Evolutionary conservation across 805 yeast genomes (phyloP).

Genomic region (Tetrapisispora taiwanensis): DNA sequence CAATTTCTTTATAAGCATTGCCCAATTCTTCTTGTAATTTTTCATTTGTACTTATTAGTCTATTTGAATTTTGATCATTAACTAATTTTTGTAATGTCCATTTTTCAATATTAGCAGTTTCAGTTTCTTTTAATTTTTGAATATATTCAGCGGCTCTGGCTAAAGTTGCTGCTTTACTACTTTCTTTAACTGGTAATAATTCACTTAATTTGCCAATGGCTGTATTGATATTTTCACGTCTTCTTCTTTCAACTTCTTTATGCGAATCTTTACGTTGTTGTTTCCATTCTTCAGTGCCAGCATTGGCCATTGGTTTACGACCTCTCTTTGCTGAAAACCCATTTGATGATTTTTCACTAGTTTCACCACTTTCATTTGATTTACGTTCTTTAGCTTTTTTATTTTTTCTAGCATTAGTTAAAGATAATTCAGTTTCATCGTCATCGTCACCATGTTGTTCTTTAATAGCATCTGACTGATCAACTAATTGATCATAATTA

Average conservation of each 20-base stretch:
- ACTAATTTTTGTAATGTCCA: conserved; percentile 89
- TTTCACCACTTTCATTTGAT: conserved; percentile 7
- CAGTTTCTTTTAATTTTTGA: conserved; percentile 80
- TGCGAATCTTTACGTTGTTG: conserved; percentile 75
- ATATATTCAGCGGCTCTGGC: conserved; percentile 86
- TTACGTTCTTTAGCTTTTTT: conserved; percentile 5
- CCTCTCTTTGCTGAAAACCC: conserved; percentile 14
- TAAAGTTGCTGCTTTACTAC: conserved; percentile 80
- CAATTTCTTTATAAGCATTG: conserved; percentile 85
- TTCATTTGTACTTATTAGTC: conserved; percentile 75
- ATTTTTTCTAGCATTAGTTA: background rate
- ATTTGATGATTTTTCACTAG: conserved; percentile 4
- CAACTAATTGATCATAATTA: conserved; percentile 17
- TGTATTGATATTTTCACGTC: conserved; percentile 77
- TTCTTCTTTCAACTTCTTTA: conserved; percentile 88
- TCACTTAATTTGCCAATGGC: conserved; percentile 78
- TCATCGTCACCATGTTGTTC: conserved; percentile 4
- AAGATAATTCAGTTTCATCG: background rate
- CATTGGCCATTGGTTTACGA: conserved; percentile 20
- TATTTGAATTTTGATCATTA: conserved; percentile 84
- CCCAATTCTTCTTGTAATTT: conserved; percentile 81
- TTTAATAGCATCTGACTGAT: conserved; percentile 11
- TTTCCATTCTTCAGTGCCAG: conserved; percentile 27
- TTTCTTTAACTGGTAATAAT: conserved; percentile 67
- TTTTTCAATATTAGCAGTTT: conserved; percentile 80